phyloP scores from a whole-genome alignment of 108 stramenopile genomes.

The Skeletonema menzelii region DNA sequence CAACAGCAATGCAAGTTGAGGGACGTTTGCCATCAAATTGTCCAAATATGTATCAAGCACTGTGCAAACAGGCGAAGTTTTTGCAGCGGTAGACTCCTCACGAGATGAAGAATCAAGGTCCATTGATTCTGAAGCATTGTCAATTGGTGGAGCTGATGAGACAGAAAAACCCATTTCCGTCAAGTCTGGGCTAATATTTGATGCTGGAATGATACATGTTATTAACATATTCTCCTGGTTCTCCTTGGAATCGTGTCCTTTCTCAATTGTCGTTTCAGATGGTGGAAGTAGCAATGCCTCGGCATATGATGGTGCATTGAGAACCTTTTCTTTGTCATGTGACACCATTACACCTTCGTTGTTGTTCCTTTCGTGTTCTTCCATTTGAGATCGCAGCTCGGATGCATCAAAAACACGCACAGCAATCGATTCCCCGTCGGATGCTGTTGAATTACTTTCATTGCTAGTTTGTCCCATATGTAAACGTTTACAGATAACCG shows the following conservation, averaged over 20 bases:
- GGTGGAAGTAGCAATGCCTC: conserved; percentile 10
- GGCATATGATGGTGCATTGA: conserved; percentile 5
- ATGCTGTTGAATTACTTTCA: not conserved
- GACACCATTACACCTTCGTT: not conserved
- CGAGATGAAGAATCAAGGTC: conserved; percentile 24
- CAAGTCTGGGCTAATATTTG: conserved; percentile 25
- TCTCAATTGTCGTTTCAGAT: not conserved
- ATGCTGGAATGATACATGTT: conserved; percentile 70
- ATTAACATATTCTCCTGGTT: conserved; percentile 29
- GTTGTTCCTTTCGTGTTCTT: conserved; percentile 1
- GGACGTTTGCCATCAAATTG: conserved; percentile 88
- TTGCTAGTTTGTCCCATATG: not conserved
- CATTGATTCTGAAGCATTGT: conserved; percentile 10
- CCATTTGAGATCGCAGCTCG: conserved; percentile 1
- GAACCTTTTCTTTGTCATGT: not conserved
- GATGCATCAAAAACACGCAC: conserved; percentile 12
- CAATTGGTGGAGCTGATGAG: conserved; percentile 11
- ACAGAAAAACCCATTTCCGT: conserved; percentile 30
- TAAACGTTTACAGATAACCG: conserved; percentile 48
- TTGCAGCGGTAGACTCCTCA: not conserved
- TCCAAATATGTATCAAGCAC: conserved; percentile 85
- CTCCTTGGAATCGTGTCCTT: no score
- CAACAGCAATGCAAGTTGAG: conserved; percentile 81
- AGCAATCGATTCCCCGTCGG: not conserved
- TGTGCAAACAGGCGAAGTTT: conserved; percentile 59